A percentile compares a stretch with the other conserved stretches of the same genome.
phyloP scores from a whole-genome alignment of 352 stramenopile genomes.

The Pythium folliculosum region DNA sequence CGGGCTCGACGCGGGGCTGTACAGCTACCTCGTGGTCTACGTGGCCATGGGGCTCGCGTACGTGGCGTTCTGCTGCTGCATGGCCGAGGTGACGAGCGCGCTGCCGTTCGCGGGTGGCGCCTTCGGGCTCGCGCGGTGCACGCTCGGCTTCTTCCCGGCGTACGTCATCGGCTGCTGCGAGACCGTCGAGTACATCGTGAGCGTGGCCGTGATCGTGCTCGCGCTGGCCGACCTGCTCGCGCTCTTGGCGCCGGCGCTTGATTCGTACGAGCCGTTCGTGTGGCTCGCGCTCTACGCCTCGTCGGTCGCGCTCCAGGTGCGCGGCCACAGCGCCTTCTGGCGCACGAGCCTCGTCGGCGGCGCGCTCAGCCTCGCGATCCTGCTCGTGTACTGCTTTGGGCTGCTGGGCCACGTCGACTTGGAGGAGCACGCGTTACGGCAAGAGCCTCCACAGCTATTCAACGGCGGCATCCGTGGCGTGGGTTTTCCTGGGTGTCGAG shows the following conservation, averaged over 20 bases:
- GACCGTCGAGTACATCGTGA: conserved; percentile 16
- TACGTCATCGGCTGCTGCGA: conserved; percentile 27
- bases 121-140: conserved; percentile 29
- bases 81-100: conserved; percentile 28
- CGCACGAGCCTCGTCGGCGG: conserved; percentile 7
- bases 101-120: conserved; percentile 33
- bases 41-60: conserved; percentile 25
- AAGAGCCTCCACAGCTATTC: background rate
- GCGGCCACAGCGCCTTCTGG: background rate
- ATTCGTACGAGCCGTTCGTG: conserved; percentile 7
- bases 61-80: conserved; percentile 24
- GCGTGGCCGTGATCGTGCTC: conserved; percentile 1
- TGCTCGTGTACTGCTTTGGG: conserved; percentile 26
- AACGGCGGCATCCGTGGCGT: conserved; percentile 16
- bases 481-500: conserved; percentile 29
- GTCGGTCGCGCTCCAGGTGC: background rate
- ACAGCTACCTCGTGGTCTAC: conserved; percentile 9
- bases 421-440: background rate
- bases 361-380: background rate
- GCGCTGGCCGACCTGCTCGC: background rate
- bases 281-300: conserved; percentile 18
- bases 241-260: conserved; percentile 13
- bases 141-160: conserved; percentile 29
- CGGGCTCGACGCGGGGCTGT: conserved; percentile 4
- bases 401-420: conserved; percentile 9